Percentiles rank a stretch among this genome's conserved stretches.
Conservation (phyloP, 345 rosid species). For the Barbarea vulgaris region DNA sequence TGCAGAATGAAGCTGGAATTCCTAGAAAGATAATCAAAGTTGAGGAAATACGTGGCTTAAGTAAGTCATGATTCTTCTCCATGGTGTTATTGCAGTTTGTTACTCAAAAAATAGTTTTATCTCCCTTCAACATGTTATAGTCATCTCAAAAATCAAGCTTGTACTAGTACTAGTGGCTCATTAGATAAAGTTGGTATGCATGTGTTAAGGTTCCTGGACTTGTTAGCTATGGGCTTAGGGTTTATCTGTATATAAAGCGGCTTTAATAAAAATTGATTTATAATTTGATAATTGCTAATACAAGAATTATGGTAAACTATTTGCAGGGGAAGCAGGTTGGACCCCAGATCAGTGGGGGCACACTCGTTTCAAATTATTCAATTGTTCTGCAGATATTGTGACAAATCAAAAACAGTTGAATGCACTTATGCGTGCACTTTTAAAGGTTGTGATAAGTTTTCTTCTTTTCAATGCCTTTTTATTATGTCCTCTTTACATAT, state of each 20-base stretch:
- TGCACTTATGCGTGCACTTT: conserved; percentile 82
- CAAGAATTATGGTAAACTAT: conserved; percentile 17
- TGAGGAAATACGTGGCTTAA: conserved; percentile 91
- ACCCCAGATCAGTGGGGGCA: conserved; percentile 96
- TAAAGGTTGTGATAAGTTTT: conserved; percentile 60
- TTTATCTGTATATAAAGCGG: background rate
- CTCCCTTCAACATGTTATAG: background rate
- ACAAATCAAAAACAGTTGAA: conserved; percentile 78
- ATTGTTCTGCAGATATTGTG: conserved; percentile 51
- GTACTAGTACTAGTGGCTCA: conserved; percentile 17
- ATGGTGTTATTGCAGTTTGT: conserved; percentile 1
- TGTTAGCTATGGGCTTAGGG: background rate
- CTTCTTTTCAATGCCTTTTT: background rate
- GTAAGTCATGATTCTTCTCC: conserved; percentile 54
- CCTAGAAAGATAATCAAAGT: conserved; percentile 72
- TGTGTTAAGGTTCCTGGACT: background rate
- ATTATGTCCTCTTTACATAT: background rate
- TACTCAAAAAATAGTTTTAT: background rate
- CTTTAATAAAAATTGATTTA: background rate
- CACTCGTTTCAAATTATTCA: conserved; percentile 72
- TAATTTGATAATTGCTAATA: conserved; percentile 18
- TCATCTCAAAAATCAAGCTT: background rate
- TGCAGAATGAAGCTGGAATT: conserved; percentile 88
- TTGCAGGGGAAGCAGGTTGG: conserved; percentile 96
- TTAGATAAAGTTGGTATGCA: conserved; percentile 25